phyloP scores from a whole-genome alignment of 2,329 filamentous ascomycete genomes.

The Ophiosphaerella herpotricha region DNA sequence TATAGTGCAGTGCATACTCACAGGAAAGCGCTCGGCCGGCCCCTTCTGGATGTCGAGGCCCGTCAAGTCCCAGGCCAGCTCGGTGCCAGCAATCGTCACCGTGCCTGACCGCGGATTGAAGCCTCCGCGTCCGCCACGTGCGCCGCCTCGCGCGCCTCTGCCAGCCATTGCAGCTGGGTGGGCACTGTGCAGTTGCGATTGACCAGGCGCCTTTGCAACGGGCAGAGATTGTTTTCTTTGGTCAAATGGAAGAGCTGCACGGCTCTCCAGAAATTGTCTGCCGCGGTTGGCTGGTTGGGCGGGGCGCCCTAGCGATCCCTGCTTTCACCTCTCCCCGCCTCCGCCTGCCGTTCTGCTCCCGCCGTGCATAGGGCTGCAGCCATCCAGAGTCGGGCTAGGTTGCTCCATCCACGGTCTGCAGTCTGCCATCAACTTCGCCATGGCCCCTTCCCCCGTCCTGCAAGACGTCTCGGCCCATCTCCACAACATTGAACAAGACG shows the following conservation, averaged over 20 bases:
- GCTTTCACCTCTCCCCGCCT: conserved; percentile 11
- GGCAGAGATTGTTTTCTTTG: background rate
- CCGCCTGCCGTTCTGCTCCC: background rate
- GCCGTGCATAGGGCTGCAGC: conserved; percentile 12
- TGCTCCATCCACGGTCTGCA: background rate
- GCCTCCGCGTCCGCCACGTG: conserved; percentile 34
- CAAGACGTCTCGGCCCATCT: conserved; percentile 50
- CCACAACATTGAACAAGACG: conserved; percentile 50
- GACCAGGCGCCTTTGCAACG: background rate
- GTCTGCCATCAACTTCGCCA: conserved; percentile 9
- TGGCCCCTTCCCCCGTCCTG: conserved; percentile 28
- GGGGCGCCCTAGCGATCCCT: conserved; percentile 25
- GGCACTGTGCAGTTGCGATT: background rate
- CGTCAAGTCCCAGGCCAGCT: conserved; percentile 48
- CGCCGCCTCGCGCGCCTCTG: conserved; percentile 36
- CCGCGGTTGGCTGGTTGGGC: conserved; percentile 18
- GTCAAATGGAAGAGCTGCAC: no score
- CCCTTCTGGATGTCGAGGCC: conserved; percentile 47
- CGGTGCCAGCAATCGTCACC: conserved; percentile 50
- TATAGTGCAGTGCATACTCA: conserved; percentile 19
- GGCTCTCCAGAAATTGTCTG: conserved; percentile 14
- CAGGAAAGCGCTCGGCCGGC: conserved; percentile 49
- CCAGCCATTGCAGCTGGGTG: conserved; percentile 25
- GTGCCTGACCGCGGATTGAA: conserved; percentile 37
- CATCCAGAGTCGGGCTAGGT: conserved; percentile 34